Base-by-base conservation (phyloP, 345 rosid genomes). In the Geranium rotundifolium region DNA sequence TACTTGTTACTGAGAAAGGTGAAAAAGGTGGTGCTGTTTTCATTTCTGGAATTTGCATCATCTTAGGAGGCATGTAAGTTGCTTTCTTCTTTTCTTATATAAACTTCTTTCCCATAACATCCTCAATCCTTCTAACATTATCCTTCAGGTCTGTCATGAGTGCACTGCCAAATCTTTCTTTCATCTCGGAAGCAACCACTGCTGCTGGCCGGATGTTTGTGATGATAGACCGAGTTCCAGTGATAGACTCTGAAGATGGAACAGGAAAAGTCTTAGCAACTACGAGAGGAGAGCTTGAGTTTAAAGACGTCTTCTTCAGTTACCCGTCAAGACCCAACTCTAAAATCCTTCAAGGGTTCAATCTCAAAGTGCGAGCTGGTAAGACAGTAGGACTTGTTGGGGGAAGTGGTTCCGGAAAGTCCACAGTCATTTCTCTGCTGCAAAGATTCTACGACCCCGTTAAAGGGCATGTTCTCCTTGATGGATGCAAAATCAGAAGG, bases 321-420 rank as follows among this genome's bases (percentile, higher is more conserved):
- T 85, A 82, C 61, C 87, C 85, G 5, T 77, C 84, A 7, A 61
- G 84, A 60, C 79, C 81, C 5, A 70, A 79, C 23, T 62, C 69
- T 31, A 73, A 52, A 15, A 60, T 81, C 41, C 73, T 82, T 29
- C 69, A 65, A 7, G 65, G 77, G 29, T 73, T 85, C 65, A 72
- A 72, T 73, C 82, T 85, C 37, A 72, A 61, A 71, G 74, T 82
- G 29, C 59, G 31, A 19, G 76, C 82, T 1, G 81, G 87, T 30
- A 76, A 60, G 67, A 77, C 72, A 3, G 76, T 79, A 9, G 87
- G 82, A n/a, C 81, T 85, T 56, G 85, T 82, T n/a, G 85, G 90
- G 62, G 71, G 77, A 12, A 82, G 85, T 39, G 85, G 87, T 52
- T 85, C 82, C 0, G 85, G 84, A 59, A 80, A 85, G 72, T 84